phyloP scores from a whole-genome alignment of 2,329 filamentous ascomycete species.

The Aspergillus latus region DNA sequence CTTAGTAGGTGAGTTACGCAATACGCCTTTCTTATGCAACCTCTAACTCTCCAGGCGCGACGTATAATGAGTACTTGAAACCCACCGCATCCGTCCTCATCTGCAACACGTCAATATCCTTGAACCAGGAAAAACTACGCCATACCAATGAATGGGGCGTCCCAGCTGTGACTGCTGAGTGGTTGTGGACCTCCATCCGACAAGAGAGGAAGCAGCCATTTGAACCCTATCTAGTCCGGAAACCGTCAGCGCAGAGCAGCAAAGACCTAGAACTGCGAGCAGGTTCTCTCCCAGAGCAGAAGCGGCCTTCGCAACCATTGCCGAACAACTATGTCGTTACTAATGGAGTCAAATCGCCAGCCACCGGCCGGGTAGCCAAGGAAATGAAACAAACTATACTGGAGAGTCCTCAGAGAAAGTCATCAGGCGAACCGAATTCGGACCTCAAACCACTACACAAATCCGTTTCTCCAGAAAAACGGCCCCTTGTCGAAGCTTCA shows the following conservation, averaged over 20 bases:
- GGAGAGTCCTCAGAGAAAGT: neutral
- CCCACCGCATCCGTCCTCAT: slow-evolving; percentile 72
- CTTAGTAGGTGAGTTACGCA: slow-evolving; percentile 60
- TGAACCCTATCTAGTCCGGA: slow-evolving; percentile 45
- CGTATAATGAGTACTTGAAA: slow-evolving; percentile 75
- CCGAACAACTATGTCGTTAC: slow-evolving; percentile 15
- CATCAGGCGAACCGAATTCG: neutral
- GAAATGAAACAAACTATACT: neutral
- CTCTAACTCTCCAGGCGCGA: slow-evolving; percentile 57
- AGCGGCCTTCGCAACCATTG: slow-evolving; percentile 2
- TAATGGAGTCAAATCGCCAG: neutral
- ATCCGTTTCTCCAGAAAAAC: neutral
- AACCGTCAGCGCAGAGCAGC: slow-evolving; percentile 22
- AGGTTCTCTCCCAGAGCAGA: slow-evolving; percentile 23
- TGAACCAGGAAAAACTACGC: slow-evolving; percentile 72
- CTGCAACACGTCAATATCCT: slow-evolving; percentile 56
- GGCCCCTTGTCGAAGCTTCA: neutral
- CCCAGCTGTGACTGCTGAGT: slow-evolving; percentile 75
- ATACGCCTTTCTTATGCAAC: neutral
- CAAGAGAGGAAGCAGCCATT: slow-evolving; percentile 50
- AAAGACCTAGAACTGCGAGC: slow-evolving; percentile 22
- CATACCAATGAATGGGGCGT: slow-evolving; percentile 74
- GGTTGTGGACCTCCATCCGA: slow-evolving; percentile 80
- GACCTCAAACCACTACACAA: neutral
- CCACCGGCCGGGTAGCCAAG: neutral